Conservation (phyloP, 371 early-diverging fungal genomes). For the Lichtheimia ramosa region DNA sequence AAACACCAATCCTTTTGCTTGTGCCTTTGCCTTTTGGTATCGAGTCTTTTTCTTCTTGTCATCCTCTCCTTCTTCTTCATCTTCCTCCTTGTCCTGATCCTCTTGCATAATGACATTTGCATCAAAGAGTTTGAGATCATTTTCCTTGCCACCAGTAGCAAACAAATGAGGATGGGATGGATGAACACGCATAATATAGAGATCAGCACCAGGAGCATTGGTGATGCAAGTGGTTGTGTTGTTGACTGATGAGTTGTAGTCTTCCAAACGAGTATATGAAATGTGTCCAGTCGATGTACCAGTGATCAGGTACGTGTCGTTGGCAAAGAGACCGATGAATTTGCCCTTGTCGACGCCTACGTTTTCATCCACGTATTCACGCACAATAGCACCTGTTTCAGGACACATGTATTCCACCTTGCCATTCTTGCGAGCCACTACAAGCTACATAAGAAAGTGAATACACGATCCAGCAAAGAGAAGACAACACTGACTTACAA, state of each 20-base stretch:
- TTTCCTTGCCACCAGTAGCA: slow-evolving; percentile 86
- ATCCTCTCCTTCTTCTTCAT: slow-evolving; percentile 13
- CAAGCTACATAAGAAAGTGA: slow-evolving; percentile 26
- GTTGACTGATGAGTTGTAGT: not conserved
- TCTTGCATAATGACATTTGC: slow-evolving; percentile 26
- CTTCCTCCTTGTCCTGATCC: not conserved
- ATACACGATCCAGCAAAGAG: not conserved
- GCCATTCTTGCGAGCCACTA: slow-evolving; percentile 71
- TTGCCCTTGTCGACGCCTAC: slow-evolving; percentile 32
- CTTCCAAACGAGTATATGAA: slow-evolving; percentile 28
- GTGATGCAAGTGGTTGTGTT: slow-evolving; percentile 10
- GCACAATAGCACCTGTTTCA: slow-evolving; percentile 45
- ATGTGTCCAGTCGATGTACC: slow-evolving; percentile 38
- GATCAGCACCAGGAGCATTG: slow-evolving; percentile 19
- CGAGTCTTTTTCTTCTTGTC: slow-evolving; percentile 31
- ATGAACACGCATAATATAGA: slow-evolving; percentile 65
- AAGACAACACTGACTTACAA: slow-evolving; percentile 27
- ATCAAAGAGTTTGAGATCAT: slow-evolving; percentile 82
- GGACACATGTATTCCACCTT: slow-evolving; percentile 54
- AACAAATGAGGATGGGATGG: slow-evolving; percentile 65
- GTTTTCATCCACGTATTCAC: slow-evolving; percentile 45
- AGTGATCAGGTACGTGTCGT: slow-evolving; percentile 45
- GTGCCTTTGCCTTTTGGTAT: slow-evolving; percentile 29
- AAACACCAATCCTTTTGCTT: slow-evolving; percentile 48
- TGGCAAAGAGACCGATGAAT: slow-evolving; percentile 67